A percentile compares a stretch with the other conserved stretches of the same genome.
Evolutionary conservation across 345 rosid genomes (phyloP).

Genomic region (Rubroshorea leprosula): DNA sequence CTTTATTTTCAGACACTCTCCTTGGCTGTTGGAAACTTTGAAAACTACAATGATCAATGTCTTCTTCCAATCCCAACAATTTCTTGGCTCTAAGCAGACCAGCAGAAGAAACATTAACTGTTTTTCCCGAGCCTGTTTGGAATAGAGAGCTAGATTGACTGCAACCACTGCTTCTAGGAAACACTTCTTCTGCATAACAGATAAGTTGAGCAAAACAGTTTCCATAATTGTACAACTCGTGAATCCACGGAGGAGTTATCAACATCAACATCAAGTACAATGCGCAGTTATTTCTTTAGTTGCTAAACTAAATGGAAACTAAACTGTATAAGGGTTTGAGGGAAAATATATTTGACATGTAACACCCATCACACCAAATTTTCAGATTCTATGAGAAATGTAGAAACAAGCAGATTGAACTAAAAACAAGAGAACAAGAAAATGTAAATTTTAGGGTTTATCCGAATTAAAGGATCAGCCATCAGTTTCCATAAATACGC

Average conservation of each 20-base stretch:
- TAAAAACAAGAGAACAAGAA: too few species aligned
- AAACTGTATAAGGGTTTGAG: not conserved
- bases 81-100: conserved; percentile 66
- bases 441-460: not conserved
- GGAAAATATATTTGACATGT: not conserved
- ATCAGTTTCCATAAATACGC: not conserved
- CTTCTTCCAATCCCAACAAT: conserved; percentile 58
- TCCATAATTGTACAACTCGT: not conserved
- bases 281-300: not conserved
- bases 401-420: too few species aligned
- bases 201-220: not conserved
- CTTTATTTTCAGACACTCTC: conserved; percentile 18
- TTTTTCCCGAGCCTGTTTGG: conserved; percentile 75
- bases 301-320: not conserved
- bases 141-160: conserved; percentile 45
- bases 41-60: conserved; percentile 20
- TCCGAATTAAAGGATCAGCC: not conserved
- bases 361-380: not conserved
- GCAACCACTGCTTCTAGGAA: conserved; percentile 16
- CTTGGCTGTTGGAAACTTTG: conserved; percentile 32
- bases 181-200: conserved; percentile 32
- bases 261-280: not conserved
- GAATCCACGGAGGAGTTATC: not conserved
- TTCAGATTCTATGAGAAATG: too few species aligned
- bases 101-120: conserved; percentile 55